These are phyloP conservation scores for Patellifolia procumbens DNA, from an alignment of 179 eudicot genomes.

Conservation along the genomic window DNA sequence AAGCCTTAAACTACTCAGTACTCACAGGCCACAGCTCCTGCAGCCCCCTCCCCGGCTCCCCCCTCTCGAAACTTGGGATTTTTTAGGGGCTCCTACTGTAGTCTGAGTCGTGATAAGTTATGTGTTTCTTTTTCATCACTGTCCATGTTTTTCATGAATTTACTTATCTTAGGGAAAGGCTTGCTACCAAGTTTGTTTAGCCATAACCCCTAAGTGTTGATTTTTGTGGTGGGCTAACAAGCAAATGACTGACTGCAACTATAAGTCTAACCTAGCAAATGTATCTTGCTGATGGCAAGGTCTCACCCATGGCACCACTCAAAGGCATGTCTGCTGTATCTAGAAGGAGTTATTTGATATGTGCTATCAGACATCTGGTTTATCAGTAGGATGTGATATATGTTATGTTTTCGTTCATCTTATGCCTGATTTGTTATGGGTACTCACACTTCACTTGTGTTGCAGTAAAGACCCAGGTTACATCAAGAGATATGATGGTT, in stretches of 20 bases:
- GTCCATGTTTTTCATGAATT: background rate
- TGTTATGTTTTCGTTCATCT: background rate
- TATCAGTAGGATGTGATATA: background rate
- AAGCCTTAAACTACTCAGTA: too few species aligned
- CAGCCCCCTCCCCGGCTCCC: too few species aligned
- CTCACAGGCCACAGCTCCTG: background rate
- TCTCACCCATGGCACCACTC: background rate
- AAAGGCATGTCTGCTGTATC: background rate
- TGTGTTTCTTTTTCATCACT: background rate
- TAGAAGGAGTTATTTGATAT: background rate
- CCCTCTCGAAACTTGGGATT: too few species aligned
- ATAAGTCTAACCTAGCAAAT: background rate
- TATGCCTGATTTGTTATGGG: background rate
- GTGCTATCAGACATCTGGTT: background rate
- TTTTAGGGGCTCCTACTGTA: background rate
- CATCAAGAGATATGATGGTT: slow-evolving; percentile 46
- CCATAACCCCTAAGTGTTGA: background rate
- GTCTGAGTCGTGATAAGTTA: background rate
- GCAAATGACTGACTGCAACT: background rate
- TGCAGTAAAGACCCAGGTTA: slow-evolving; percentile 97
- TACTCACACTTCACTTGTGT: background rate
- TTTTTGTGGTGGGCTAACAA: background rate
- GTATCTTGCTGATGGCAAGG: background rate
- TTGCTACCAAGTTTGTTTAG: background rate
- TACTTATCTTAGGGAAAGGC: background rate